Evolutionary conservation across 179 eudicot species (phyloP).

Genomic region (Drosera spatulata): DNA sequence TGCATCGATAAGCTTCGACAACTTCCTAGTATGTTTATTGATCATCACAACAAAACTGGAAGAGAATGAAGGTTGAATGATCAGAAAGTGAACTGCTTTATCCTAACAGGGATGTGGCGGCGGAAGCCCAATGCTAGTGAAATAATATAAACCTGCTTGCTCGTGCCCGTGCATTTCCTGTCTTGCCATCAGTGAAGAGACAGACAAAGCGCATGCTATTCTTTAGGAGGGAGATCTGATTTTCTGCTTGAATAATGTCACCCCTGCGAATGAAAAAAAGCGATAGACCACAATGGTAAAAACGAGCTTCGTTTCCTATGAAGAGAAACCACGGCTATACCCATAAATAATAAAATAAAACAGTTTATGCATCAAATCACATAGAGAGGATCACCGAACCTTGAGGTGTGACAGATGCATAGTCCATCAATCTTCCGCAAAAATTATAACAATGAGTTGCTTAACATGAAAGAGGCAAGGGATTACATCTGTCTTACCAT

Average conservation of each 20-base stretch:
- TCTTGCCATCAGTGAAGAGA: constrained; percentile 21
- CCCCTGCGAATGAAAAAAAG: constrained; percentile 21
- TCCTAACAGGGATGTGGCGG: no score
- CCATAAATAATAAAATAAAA: no score
- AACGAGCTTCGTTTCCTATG: no score
- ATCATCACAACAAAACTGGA: constrained; percentile 55
- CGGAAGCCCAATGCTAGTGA: no score
- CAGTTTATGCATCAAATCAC: no score
- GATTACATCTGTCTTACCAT: constrained; percentile 18
- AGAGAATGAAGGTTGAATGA: neutral
- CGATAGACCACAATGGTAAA: no score
- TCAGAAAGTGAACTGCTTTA: no score
- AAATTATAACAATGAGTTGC: no score
- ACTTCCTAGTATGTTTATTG: constrained; percentile 47
- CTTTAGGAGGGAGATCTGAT: constrained; percentile 47
- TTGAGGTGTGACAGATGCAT: no score
- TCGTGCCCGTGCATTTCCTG: constrained; percentile 22
- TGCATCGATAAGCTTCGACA: constrained; percentile 51
- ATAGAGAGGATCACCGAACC: no score
- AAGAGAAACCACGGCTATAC: no score
- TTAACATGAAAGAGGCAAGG: neutral
- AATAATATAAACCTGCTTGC: constrained; percentile 25
- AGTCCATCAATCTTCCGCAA: no score
- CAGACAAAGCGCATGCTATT: constrained; percentile 52
- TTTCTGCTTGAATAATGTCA: constrained; percentile 37